A percentile compares a stretch with the other conserved stretches of the same genome.
Conservation (phyloP, 2,329 filamentous ascomycete genomes). For the Colletotrichum aenigma region DNA sequence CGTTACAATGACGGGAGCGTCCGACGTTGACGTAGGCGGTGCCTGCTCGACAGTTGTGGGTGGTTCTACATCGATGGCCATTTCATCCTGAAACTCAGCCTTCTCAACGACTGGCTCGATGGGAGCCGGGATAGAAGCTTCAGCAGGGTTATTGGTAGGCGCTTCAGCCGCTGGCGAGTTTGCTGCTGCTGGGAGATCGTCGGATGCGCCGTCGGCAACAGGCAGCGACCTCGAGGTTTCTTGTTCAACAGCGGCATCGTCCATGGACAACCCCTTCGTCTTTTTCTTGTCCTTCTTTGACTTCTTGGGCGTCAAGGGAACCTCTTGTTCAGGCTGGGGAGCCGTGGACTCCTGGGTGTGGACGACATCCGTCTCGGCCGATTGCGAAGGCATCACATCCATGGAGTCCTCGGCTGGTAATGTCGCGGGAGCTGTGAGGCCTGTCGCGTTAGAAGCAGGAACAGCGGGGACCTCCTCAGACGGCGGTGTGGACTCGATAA, state of each 20-base stretch:
- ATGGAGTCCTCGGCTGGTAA: not conserved
- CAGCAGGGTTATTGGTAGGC: not conserved
- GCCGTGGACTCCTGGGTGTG: not conserved
- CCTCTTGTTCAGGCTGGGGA: not conserved
- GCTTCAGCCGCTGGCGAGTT: not conserved
- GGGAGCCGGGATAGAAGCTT: not conserved
- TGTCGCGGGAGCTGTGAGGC: not conserved
- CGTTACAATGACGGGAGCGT: not conserved
- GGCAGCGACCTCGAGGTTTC: not conserved
- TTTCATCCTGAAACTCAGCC: not conserved
- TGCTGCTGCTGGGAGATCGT: not conserved
- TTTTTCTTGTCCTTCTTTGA: slow-evolving; percentile 36
- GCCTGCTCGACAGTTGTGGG: not conserved
- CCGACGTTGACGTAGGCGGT: not conserved
- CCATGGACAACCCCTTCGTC: slow-evolving; percentile 17
- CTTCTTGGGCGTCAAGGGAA: slow-evolving; percentile 19
- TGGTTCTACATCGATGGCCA: not conserved
- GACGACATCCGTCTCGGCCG: not conserved
- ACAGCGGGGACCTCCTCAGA: not conserved
- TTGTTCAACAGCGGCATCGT: not conserved
- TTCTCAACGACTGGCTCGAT: not conserved
- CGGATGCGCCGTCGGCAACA: not conserved
- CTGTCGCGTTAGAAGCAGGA: not conserved
- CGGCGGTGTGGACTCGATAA: not conserved
- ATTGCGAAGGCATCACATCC: not conserved